These are phyloP conservation scores for Wickerhamomyces sp. DNA, from an alignment of 1,139 yeast species.

Conservation along the genomic window DNA sequence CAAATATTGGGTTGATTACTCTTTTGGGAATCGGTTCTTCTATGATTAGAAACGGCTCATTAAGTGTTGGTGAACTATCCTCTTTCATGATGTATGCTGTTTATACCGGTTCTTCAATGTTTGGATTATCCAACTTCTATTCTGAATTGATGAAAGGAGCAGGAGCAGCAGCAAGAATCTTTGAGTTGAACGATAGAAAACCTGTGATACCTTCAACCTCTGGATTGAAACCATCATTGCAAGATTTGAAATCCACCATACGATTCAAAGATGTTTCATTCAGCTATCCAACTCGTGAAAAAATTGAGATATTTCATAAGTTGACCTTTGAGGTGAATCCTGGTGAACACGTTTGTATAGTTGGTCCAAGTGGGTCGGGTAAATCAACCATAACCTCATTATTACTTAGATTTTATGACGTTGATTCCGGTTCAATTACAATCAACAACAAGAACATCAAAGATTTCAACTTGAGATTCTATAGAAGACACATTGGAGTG, in stretches of 20 bases:
- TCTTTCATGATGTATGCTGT: constrained; percentile 96
- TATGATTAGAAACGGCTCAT: constrained; percentile 64
- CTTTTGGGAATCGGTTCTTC: constrained; percentile 76
- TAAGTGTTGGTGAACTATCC: constrained; percentile 85
- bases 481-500: constrained; percentile 70
- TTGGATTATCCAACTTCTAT: constrained; percentile 86
- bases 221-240: constrained; percentile 36
- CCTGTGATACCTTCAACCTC: constrained; percentile 65
- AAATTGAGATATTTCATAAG: constrained; percentile 61
- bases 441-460: constrained; percentile 65
- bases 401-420: constrained; percentile 63
- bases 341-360: constrained; percentile 81
- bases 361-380: constrained; percentile 91
- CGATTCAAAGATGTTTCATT: constrained; percentile 64
- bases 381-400: constrained; percentile 80
- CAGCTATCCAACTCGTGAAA: constrained; percentile 85
- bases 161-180: constrained; percentile 91
- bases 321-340: constrained; percentile 55
- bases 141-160: constrained; percentile 96
- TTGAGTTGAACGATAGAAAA: constrained; percentile 77
- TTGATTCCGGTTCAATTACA: constrained; percentile 54
- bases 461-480: constrained; percentile 63
- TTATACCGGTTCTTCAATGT: constrained; percentile 87
- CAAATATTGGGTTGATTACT: constrained; percentile 73
- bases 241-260: constrained; percentile 44